Base-by-base conservation (phyloP, 2,329 filamentous ascomycete genomes). In the Aaosphaeria arxii region DNA sequence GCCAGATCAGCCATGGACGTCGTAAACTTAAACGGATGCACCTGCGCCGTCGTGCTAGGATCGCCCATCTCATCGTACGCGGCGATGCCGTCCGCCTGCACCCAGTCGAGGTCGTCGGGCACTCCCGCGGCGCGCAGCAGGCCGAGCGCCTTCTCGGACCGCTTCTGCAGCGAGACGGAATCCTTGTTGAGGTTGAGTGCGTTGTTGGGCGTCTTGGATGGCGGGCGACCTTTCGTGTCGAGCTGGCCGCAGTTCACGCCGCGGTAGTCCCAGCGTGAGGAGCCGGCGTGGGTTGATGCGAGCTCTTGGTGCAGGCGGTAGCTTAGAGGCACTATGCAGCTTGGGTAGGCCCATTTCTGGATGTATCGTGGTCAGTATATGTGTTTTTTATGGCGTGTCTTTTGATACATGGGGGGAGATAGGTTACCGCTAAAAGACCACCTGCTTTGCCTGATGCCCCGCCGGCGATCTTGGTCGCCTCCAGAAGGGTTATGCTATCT, bases 381-480 rank as follows among this genome's bases (percentile, higher is more conserved):
- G 17, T 24, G 17, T 3, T 2, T 2, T 24, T 2, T 3, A 24
- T 24, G 17, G 17, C 17, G 17, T 24, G 17, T 2, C 2, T 24
- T 24, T 24, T 24, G 17, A 24, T 24, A 24, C 3, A 24, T 24
- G 17, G 17, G 3, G 17, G 17, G 17, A 24, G 17, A 24, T 24
- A 24, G 17, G 3, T 2, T 11, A 91, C 77, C 1, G 86, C 94
- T 24, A 99, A 79, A 4, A 99, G 78, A 1, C 94, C 94, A 11
- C 94, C 94, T 0, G 94, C 92, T 73, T 96, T 97, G 38, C 94
- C 94, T 6, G 91, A 96, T 35, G 94, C 92, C 28, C 89, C 92
- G n/a, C 89, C 84, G 5, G 94, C 94, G 55, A 97, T 86, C 40
- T 85, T 79, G 3, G 84, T 85, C 1, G 94, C 91, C 76, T 99